Evolutionary conservation across 129 eudicot genomes (phyloP).

Genomic region (Chrysanthemum seticuspe): DNA sequence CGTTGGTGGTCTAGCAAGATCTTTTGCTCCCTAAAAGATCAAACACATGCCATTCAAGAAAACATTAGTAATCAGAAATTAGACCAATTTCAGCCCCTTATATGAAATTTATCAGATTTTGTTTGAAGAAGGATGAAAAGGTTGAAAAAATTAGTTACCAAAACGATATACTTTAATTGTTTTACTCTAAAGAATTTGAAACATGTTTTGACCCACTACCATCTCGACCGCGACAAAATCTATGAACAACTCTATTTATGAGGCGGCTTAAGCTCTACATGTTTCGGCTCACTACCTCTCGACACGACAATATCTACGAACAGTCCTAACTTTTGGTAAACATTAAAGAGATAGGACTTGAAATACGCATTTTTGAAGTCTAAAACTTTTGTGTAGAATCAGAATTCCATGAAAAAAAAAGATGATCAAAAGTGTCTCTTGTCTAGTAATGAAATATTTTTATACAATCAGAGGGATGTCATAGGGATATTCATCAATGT

Average conservation of each 20-base stretch:
- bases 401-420: not conserved
- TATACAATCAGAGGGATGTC: not conserved
- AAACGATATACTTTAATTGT: not conserved
- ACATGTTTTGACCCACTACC: too few relatives aligned
- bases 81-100: not conserved
- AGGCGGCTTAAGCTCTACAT: too few relatives aligned
- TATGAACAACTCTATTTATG: too few relatives aligned
- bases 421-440: not conserved
- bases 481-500: too few relatives aligned
- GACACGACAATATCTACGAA: too few relatives aligned
- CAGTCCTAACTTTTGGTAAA: too few relatives aligned
- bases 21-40: constrained; percentile 75
- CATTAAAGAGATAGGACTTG: too few relatives aligned
- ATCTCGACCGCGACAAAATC: not conserved
- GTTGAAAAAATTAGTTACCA: too few relatives aligned
- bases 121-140: too few relatives aligned
- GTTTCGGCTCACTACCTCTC: not conserved
- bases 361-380: too few relatives aligned
- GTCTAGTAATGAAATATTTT: not conserved
- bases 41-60: not conserved
- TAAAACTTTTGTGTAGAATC: not conserved
- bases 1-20: constrained; percentile 75
- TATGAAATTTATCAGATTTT: not conserved
- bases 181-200: too few relatives aligned
- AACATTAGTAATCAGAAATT: not conserved